Conservation (phyloP, 2,329 filamentous ascomycete species). For the Beauveria varroae region DNA sequence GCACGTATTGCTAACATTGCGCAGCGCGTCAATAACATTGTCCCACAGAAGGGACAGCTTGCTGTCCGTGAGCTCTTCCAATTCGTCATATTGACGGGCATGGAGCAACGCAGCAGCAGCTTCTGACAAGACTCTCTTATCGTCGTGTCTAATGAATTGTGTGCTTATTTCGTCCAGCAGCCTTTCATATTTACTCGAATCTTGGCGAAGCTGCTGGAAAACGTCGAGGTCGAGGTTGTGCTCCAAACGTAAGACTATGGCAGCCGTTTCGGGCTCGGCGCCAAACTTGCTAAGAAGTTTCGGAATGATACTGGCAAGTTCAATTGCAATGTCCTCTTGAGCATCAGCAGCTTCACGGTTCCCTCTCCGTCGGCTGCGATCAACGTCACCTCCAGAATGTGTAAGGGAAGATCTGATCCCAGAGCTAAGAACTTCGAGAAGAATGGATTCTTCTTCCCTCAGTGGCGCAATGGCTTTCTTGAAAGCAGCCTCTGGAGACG, state of each 20-base stretch:
- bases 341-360: slow-evolving; percentile 59
- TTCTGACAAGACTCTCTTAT: slow-evolving; percentile 76
- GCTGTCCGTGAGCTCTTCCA: slow-evolving; percentile 75
- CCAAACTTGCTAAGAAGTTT: slow-evolving; percentile 88
- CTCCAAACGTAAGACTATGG: slow-evolving; percentile 76
- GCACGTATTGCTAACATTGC: slow-evolving; percentile 61
- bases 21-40: slow-evolving; percentile 65
- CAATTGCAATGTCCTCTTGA: slow-evolving; percentile 70
- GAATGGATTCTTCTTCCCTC: slow-evolving; percentile 70
- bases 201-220: slow-evolving; percentile 83
- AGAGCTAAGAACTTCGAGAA: slow-evolving; percentile 80
- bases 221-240: slow-evolving; percentile 80
- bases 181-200: slow-evolving; percentile 69
- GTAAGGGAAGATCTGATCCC: slow-evolving; percentile 69
- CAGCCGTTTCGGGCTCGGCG: slow-evolving; percentile 77
- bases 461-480: slow-evolving; percentile 66
- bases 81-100: slow-evolving; percentile 77
- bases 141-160: slow-evolving; percentile 89
- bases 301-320: slow-evolving; percentile 73
- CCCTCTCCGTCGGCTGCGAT: slow-evolving; percentile 49
- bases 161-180: slow-evolving; percentile 87
- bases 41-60: slow-evolving; percentile 84
- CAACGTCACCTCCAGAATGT: slow-evolving; percentile 53
- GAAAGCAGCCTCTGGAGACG: slow-evolving; percentile 51
- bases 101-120: slow-evolving; percentile 77